Evolutionary conservation across 352 stramenopile genomes (phyloP), one percentile per base, ranked within the genome.

Genomic region (Globisporangium ultimum): DNA sequence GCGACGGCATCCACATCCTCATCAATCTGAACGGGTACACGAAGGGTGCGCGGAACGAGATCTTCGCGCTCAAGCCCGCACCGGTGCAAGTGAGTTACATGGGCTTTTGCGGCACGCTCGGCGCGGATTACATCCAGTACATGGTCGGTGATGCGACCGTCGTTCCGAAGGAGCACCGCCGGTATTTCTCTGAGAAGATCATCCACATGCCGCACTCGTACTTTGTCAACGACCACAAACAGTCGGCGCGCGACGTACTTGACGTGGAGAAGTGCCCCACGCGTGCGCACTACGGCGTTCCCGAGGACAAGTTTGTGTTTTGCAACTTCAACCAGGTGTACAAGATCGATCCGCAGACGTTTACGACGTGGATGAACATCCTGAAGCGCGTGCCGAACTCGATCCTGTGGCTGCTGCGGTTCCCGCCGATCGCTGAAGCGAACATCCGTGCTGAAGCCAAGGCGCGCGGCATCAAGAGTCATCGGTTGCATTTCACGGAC

Each of bases 321-420:
- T 97, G 89, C 63, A 97, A 97, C 63, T 98, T 98, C 60, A 98
- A 97, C 53, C 87, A 97, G 61, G 68, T 97, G 13, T 97, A 97
- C 88, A 98, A 98, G 75, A 97, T 98, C 28, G 91, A 98, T 48
- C 95, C 93, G 8, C 60, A 70, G 12, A 93, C 88, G 28, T 98
- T 98, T 67, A 75, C 71, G 15, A 84, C 80, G 11, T 98, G 95
- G 95, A 96, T 96, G 80, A 87, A 92, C 53, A 96, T 98, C 53
- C 70, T 98, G 15, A 92, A 93, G 67, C 82, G 88, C 48, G 92
- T 98, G 32, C 88, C 87, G 9, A 89, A 97, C 58, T 88, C 85
- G 42, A 72, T 98, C 20, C 66, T 98, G 34, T 97, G 93, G 89
- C 71, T 98, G 32, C 58, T 98, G 59, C 74, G 86, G 21, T 97